Percentiles rank a stretch among this genome's conserved stretches.
Conservation (phyloP, 116 monocot species). For the Zostera marina region DNA sequence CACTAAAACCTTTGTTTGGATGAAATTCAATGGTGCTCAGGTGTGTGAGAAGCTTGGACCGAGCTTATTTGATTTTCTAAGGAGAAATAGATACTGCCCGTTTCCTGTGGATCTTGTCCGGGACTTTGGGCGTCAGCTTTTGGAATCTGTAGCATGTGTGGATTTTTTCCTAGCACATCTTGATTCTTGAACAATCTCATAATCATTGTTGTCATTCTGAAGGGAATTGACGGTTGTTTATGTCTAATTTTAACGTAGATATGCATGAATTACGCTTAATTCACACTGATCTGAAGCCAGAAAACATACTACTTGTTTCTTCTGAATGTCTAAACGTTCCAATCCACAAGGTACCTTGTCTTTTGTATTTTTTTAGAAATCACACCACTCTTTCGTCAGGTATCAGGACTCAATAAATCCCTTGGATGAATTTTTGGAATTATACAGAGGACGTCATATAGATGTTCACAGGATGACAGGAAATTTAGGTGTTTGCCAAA, state of each 20-base stretch:
- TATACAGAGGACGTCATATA: constrained; percentile 71
- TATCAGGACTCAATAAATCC: constrained; percentile 24
- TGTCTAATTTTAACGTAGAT: constrained; percentile 49
- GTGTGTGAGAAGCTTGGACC: constrained; percentile 99
- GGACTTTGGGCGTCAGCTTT: constrained; percentile 94
- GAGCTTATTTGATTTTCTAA: constrained; percentile 97
- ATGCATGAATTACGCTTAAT: constrained; percentile 97
- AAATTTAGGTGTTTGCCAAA: constrained; percentile 91
- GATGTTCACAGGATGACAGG: constrained; percentile 53
- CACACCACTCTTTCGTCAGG: constrained; percentile 20
- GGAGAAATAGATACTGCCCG: constrained; percentile 89
- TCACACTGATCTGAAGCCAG: constrained; percentile 99
- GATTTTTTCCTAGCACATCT: constrained; percentile 8
- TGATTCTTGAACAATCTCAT: constrained; percentile 2
- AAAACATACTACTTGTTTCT: constrained; percentile 95
- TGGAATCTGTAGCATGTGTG: constrained; percentile 99
- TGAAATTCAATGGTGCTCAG: constrained; percentile 72
- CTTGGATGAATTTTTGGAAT: constrained; percentile 51
- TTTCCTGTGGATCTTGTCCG: constrained; percentile 97
- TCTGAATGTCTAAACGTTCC: constrained; percentile 78
- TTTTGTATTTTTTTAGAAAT: constrained; percentile 25
- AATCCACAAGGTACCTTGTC: constrained; percentile 61
- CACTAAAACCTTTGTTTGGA: constrained; percentile 34
- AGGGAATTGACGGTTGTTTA: constrained; percentile 21
- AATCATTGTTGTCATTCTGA: constrained; percentile 13